Evolutionary conservation across 768 basidiomycete species (phyloP), one percentile per base, ranked within the genome.

Genomic region (Porphyrellus cyaneotinctus): DNA sequence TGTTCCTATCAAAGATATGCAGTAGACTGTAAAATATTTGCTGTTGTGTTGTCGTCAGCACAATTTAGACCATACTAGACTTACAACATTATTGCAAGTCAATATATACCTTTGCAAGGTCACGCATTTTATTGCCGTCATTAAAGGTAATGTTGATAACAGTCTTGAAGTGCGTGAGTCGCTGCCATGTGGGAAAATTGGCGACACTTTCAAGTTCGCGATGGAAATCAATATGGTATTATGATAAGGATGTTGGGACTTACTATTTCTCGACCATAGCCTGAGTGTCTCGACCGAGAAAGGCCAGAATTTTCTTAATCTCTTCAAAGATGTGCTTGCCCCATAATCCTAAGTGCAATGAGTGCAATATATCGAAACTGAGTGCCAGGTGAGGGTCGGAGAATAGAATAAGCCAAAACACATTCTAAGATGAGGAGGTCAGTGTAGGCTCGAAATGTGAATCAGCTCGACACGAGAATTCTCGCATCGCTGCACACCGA

Each of bases 361-460:
- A 59, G 55, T 78, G 77, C 14, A 78, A 62, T 3, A 59, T 59
- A 56, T 79, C 76, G 47, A 70, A 77, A 11, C 70, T 71, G 4
- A 71, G 22, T 26, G 72, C 68, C 6, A 32, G 18, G 46, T 72
- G 55, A 9, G 70, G 69, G 54, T 75, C 72, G 6, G 70, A 74
- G 51, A 63, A 30, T 17, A 23, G 35, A 15, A 78, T 31, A 0
- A 23, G 38, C 74, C 74, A 77, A 52, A 78, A 78, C 5, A 69
- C 65, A 63, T 75, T 78, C 74, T 47, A 32, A 14, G 11, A n/a
- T 32, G 20, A 11, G 20, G 17, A 43, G 17, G 15, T 43, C 24
- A 28, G 17, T n/a, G 24, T 15, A 38, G 11, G 37, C 9, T 22
- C 18, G 11, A 38, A n/a, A n/a, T n/a, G n/a, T n/a, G n/a, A n/a